A percentile compares a stretch with the other conserved stretches of the same genome.
Evolutionary conservation across 2,329 filamentous ascomycete species (phyloP).

Genomic region (Hawksworthiomyces lignivorus): DNA sequence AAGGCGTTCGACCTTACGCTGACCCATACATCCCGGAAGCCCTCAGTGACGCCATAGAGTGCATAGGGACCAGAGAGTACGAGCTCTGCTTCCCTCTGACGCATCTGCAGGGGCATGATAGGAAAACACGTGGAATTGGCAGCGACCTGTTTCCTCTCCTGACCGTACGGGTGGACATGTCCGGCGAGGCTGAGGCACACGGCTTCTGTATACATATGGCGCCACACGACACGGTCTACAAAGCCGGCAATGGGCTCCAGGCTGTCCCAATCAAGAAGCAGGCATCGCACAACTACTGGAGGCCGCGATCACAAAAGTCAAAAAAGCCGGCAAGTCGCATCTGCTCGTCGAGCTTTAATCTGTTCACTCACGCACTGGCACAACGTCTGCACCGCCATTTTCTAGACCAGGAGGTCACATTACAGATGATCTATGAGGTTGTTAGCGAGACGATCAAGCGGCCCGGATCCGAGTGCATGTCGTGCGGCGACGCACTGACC

Average conservation of each 20-base stretch:
- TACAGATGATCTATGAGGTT: slow-evolving; percentile 10
- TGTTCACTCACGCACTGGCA: slow-evolving; percentile 16
- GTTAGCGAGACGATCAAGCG: slow-evolving; percentile 11
- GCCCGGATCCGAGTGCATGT: slow-evolving; percentile 14
- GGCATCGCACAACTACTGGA: slow-evolving; percentile 5
- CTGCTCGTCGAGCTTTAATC: slow-evolving; percentile 14
- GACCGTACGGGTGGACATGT: slow-evolving; percentile 16
- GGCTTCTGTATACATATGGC: slow-evolving; percentile 19
- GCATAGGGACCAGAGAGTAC: slow-evolving; percentile 13
- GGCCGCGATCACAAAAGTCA: background rate
- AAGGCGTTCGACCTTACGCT: slow-evolving; percentile 8
- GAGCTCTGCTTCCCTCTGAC: slow-evolving; percentile 19
- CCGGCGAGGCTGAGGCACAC: background rate
- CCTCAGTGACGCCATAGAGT: slow-evolving; percentile 16
- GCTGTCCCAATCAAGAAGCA: slow-evolving; percentile 5
- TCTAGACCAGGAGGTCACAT: background rate
- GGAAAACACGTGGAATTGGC: slow-evolving; percentile 14
- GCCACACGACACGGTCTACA: slow-evolving; percentile 10
- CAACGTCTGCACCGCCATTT: slow-evolving; percentile 14
- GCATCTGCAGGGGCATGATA: slow-evolving; percentile 12
- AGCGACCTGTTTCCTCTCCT: slow-evolving; percentile 13
- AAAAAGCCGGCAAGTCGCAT: slow-evolving; percentile 6
- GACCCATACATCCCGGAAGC: slow-evolving; percentile 13
- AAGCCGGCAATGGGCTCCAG: slow-evolving; percentile 1
- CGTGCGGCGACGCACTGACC: slow-evolving; percentile 9